These are phyloP conservation scores for Cichorium intybus DNA, from an alignment of 140 eudicot genomes.

Conservation along the genomic window DNA sequence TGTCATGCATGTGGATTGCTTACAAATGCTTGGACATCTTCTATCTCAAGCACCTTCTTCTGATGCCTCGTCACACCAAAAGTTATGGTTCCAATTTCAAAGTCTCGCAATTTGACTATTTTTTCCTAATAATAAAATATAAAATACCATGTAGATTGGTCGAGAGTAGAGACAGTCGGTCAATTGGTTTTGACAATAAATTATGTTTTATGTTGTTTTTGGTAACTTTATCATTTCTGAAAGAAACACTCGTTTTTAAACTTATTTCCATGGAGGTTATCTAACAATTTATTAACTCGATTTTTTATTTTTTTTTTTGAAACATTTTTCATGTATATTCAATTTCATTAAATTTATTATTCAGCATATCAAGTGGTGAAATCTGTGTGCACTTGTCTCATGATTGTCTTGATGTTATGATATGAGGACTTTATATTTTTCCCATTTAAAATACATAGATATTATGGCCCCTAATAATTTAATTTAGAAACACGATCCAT, in stretches of 20 bases:
- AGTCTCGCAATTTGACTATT: background rate
- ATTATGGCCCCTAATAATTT: constrained; percentile 6
- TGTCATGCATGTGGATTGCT: constrained; percentile 16
- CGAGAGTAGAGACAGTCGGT: background rate
- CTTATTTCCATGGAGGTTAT: too few species aligned
- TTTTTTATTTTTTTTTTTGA: too few species aligned
- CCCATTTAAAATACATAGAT: constrained; percentile 10
- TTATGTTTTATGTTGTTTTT: background rate
- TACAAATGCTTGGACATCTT: constrained; percentile 15
- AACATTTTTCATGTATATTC: background rate
- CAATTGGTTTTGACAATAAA: background rate
- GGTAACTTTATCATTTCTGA: too few species aligned
- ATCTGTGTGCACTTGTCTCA: constrained; percentile 11
- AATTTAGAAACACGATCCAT: background rate
- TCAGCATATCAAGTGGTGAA: constrained; percentile 5
- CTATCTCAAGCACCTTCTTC: constrained; percentile 6
- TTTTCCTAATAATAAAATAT: background rate
- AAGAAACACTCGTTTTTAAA: too few species aligned
- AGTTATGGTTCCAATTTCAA: background rate
- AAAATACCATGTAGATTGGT: background rate
- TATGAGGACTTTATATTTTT: background rate
- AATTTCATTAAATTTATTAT: background rate
- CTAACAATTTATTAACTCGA: background rate
- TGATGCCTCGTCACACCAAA: background rate
- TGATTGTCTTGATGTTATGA: constrained; percentile 3